Percentiles rank a stretch among this genome's conserved stretches.
phyloP scores from a whole-genome alignment of 179 eudicot species.

The Nepenthes alata region DNA sequence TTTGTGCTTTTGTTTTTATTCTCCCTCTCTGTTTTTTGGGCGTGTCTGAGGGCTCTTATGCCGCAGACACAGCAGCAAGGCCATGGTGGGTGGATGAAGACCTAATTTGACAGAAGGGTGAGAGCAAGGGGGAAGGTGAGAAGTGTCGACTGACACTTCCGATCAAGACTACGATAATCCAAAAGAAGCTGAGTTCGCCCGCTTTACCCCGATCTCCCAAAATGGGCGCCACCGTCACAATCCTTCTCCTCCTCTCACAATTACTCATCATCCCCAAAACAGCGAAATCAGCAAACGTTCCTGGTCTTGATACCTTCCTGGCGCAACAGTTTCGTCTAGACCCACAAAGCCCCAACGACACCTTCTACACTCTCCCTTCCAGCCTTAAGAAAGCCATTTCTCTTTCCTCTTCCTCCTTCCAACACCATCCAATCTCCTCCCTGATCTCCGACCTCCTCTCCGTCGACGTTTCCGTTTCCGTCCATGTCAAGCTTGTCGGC shows the following conservation, averaged over 20 bases:
- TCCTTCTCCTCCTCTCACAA: constrained; percentile 16
- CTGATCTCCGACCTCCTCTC: constrained; percentile 37
- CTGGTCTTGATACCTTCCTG: constrained; percentile 67
- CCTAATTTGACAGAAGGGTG: too few relatives aligned
- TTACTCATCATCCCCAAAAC: not conserved
- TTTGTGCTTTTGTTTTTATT: too few relatives aligned
- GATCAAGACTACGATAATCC: not conserved
- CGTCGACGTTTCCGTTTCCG: constrained; percentile 42
- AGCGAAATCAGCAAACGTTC: constrained; percentile 23
- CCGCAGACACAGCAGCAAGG: too few relatives aligned
- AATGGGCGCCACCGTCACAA: constrained; percentile 10
- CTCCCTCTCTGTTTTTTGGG: too few relatives aligned
- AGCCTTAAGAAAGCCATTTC: constrained; percentile 29
- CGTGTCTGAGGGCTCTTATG: too few relatives aligned
- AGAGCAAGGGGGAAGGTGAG: too few relatives aligned
- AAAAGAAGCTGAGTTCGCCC: not conserved
- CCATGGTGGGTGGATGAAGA: too few relatives aligned
- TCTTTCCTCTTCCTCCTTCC: constrained; percentile 11
- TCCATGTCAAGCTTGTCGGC: constrained; percentile 67
- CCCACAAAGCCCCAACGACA: constrained; percentile 66
- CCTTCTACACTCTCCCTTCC: constrained; percentile 48
- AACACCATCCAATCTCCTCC: constrained; percentile 19
- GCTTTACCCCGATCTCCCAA: constrained; percentile 1
- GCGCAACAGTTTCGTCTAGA: constrained; percentile 42
- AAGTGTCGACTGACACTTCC: too few relatives aligned